Evolutionary conservation across 2,329 filamentous ascomycete species (phyloP), one percentile per base, ranked within the genome.

Genomic region (Blastomyces percursus): DNA sequence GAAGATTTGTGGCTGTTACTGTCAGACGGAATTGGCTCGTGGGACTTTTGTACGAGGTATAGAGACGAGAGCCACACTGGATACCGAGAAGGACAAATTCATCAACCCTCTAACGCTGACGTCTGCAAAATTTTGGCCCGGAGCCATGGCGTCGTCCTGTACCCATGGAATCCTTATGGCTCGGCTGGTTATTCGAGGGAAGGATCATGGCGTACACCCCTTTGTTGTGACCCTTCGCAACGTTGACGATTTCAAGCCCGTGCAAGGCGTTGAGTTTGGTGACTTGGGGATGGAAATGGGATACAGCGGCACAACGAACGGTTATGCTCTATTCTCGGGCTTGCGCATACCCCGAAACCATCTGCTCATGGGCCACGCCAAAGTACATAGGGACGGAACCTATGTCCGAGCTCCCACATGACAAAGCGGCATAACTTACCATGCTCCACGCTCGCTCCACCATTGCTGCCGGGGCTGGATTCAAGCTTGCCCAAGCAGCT

Each of bases 271-370:
- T 63, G 68, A 71, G 50, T 62, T 71, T 14, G 69, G 70, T 57
- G 71, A 73, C 27, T 61, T 72, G 56, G 70, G 71, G 30, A 61
- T 60, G 64, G 64, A 71, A 60, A 66, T 69, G 63, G 64, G 62
- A 16, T 70, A 69, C 61, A 70, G 69, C 56, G 61, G 59, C 40
- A 69, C 67, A 5, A 72, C 74, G 55, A 76, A 75, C 61, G 74
- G 73, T 44, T 74, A 71, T 57, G 67, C 72, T 12, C 65, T 65
- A 44, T 74, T 76, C 59, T 59, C 71, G 35, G 61, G 71, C 32
- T 67, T 74, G n/a, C 67, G 71, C 16, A 71, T 75, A 48, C 73
- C 73, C 3, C 66, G 72, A 46, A 66, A 63, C 30, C 68, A 72
- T 50, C 68, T 75, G 65, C 63, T 76, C 16, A 68, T 65, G 46